These are phyloP conservation scores for Firmiana major DNA, from an alignment of 345 rosid species.

Conservation along the genomic window DNA sequence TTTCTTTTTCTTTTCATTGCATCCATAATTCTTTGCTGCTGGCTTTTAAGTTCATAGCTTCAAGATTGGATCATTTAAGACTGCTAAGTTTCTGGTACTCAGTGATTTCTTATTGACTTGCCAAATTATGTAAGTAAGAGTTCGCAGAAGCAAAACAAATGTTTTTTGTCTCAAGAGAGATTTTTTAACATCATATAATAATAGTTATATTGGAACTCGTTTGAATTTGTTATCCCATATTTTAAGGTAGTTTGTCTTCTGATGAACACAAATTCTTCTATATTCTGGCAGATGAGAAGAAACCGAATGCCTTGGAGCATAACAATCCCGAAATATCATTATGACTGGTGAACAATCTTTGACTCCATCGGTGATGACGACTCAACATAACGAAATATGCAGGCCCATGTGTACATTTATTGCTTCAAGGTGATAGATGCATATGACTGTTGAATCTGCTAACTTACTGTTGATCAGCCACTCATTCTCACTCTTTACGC, in stretches of 20 bases:
- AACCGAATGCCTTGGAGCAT: conserved; percentile 21
- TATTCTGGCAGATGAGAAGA: conserved; percentile 35
- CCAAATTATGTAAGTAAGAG: neutral
- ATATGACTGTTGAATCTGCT: conserved; percentile 26
- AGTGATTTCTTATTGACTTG: neutral
- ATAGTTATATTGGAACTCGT: neutral
- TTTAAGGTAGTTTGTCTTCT: conserved; percentile 4
- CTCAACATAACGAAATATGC: conserved; percentile 8
- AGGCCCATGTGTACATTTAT: conserved; percentile 33
- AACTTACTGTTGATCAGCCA: conserved; percentile 24
- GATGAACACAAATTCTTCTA: conserved; percentile 7
- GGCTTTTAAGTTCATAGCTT: neutral
- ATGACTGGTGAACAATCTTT: conserved; percentile 21
- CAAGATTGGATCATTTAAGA: neutral
- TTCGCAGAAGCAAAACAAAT: neutral
- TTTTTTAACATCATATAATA: neutral
- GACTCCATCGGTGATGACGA: conserved; percentile 14
- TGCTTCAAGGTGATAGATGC: conserved; percentile 32
- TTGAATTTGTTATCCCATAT: neutral
- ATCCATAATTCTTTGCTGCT: neutral
- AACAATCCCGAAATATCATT: conserved; percentile 18
- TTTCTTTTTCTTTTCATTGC: neutral
- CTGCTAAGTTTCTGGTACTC: neutral
- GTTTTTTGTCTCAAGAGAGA: neutral
- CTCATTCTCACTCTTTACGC: conserved; percentile 7